These are phyloP conservation scores for Xylariaceae sp. DNA, from an alignment of 2,329 filamentous ascomycete genomes.

Conservation along the genomic window DNA sequence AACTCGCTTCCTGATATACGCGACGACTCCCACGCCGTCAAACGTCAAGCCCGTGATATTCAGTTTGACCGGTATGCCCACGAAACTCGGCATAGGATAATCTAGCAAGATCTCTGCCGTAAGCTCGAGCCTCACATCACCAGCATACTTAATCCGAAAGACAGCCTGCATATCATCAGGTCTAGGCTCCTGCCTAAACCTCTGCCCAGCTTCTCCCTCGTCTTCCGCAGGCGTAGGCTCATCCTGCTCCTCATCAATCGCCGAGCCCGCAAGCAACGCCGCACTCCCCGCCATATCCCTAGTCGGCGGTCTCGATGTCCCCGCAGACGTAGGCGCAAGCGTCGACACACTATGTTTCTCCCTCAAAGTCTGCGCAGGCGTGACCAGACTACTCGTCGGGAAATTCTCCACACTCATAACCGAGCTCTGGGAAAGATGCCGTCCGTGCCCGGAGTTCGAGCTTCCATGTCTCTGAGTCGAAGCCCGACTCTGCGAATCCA, in stretches of 20 bases:
- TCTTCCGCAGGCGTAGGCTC: constrained; percentile 16
- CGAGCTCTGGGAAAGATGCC: constrained; percentile 47
- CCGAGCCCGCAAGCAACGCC: constrained; percentile 8
- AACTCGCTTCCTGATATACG: constrained; percentile 82
- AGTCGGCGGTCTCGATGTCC: constrained; percentile 56
- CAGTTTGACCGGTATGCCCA: constrained; percentile 88
- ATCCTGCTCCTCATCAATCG: constrained; percentile 21
- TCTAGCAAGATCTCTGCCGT: constrained; percentile 95
- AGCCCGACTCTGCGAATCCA: constrained; percentile 22
- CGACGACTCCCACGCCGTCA: constrained; percentile 89
- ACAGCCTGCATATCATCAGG: constrained; percentile 90
- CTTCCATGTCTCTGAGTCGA: constrained; percentile 6
- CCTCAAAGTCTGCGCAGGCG: constrained; percentile 44
- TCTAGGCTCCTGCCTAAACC: constrained; percentile 65
- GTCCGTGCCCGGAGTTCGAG: constrained; percentile 36
- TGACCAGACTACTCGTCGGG: constrained; percentile 15
- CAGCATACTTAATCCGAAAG: constrained; percentile 84
- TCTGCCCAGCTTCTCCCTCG: constrained; percentile 35
- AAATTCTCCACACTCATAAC: constrained; percentile 43
- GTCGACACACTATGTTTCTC: constrained; percentile 65
- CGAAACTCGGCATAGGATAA: constrained; percentile 98
- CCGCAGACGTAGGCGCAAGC: constrained; percentile 53
- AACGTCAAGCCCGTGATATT: constrained; percentile 95
- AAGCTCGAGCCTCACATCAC: constrained; percentile 81
- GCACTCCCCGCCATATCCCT: constrained; percentile 39